Evolutionary conservation across 768 basidiomycete species (phyloP), one percentile per base, ranked within the genome.

Genomic region (Suillus discolor): DNA sequence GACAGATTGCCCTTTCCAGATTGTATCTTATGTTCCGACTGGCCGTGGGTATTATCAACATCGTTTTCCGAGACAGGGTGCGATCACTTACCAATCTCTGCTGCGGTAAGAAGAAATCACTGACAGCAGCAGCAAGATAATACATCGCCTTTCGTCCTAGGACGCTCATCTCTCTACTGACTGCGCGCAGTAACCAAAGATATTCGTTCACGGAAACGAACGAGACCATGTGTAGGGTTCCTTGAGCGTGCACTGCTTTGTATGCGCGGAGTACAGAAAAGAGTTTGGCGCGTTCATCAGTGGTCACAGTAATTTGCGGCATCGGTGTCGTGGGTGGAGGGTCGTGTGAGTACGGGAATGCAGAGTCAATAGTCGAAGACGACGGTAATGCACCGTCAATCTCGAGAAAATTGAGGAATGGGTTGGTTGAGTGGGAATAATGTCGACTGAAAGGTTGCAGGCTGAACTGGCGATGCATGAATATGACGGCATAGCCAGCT

Each of bases 21-120:
- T 73, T 99, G 97, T 44, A 99, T 99, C 80, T 99, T 99, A 80
- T 99, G 97, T 78, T 94, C 95, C 1, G 94, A 91, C 97, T 97
- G 71, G 38, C 11, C 38, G 44, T 66, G 68, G 0, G 67, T 66
- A 7, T 42, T 25, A 57, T 59, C n/a, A 8, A 16, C 34, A 53
- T 53, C 12, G 25, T 42, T 3, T 1, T 57, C 12, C 42, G 5
- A 28, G 12, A 41, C 7, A 25, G 12, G 49, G 13, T 13, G 57
- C n/a, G 61, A 23, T 28, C 39, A 82, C 89, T 67, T 66, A 94
- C 97, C 89, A 99, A 87, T 75, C 88, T 91, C 73, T 96, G 91
- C 64, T 87, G 84, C 0, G 97, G 97, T 39, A 99, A 80, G 83
- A 97, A 99, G 76, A 99, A 99, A 77, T 99, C 97, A 78, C 93